These are phyloP conservation scores for Thielaviopsis musarum DNA, from an alignment of 2,329 filamentous ascomycete genomes.

Conservation along the genomic window DNA sequence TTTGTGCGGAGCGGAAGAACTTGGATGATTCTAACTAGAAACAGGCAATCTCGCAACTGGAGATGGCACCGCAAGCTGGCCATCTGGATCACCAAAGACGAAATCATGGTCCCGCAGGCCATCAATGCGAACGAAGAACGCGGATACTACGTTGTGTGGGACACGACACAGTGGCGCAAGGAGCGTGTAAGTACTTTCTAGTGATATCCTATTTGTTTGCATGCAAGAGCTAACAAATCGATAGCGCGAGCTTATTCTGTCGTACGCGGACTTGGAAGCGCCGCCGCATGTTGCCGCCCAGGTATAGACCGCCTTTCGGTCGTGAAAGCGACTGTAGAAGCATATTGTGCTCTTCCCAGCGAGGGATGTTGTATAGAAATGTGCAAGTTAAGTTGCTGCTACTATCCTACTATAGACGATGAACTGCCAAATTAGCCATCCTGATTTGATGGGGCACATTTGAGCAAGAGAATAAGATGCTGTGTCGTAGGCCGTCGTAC, in stretches of 20 bases:
- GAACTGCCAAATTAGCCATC: neutral
- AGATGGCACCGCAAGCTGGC: constrained; percentile 52
- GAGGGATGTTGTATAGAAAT: neutral
- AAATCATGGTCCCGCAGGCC: constrained; percentile 44
- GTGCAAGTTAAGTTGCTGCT: neutral
- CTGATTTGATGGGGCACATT: neutral
- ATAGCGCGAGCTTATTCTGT: constrained; percentile 42
- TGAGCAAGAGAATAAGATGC: neutral
- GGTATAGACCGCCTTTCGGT: neutral
- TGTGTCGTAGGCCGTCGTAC: neutral
- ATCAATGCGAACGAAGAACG: constrained; percentile 42
- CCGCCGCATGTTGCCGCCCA: neutral
- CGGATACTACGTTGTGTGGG: constrained; percentile 51
- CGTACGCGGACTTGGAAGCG: constrained; percentile 45
- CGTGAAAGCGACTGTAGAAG: neutral
- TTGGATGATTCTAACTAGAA: constrained; percentile 8
- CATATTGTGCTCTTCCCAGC: neutral
- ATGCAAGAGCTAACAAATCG: constrained; percentile 3
- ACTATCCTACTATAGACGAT: neutral
- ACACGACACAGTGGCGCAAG: constrained; percentile 43
- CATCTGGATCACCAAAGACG: constrained; percentile 51
- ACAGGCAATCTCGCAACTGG: constrained; percentile 46
- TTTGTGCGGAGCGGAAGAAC: too few species aligned
- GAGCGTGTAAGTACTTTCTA: constrained; percentile 34
- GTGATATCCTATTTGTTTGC: too few species aligned